Evolutionary conservation across 108 stramenopile species (phyloP).

Genomic region (Pseudonitzschia multiseries): DNA sequence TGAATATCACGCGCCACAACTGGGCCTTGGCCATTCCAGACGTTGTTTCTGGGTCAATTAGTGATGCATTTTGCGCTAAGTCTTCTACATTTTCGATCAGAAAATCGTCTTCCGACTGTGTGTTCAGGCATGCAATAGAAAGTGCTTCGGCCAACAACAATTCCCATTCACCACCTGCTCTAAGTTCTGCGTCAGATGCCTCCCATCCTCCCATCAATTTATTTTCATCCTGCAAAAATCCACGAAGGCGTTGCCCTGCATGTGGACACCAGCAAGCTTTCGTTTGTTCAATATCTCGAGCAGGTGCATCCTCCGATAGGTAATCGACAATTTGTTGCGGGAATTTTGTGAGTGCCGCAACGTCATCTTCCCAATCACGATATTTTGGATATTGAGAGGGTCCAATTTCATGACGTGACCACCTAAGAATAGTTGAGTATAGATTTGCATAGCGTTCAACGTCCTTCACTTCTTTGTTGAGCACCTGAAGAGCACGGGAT

Average conservation of each 20-base stretch:
- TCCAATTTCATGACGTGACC: conserved; percentile 25
- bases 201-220: conserved; percentile 32
- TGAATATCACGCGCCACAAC: conserved; percentile 48
- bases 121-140: conserved; percentile 37
- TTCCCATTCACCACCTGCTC: conserved; percentile 83
- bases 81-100: conserved; percentile 16
- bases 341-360: conserved; percentile 24
- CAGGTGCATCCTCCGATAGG: conserved; percentile 7
- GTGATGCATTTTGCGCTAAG: neutral
- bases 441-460: conserved; percentile 6
- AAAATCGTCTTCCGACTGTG: conserved; percentile 6
- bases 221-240: conserved; percentile 38
- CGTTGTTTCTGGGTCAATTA: neutral
- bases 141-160: conserved; percentile 55
- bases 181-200: conserved; percentile 43
- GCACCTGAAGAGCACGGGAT: conserved; percentile 1
- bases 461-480: conserved; percentile 20
- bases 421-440: conserved; percentile 15
- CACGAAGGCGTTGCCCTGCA: conserved; percentile 47
- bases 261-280: conserved; percentile 45
- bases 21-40: conserved; percentile 35
- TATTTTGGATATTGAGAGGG: conserved; percentile 22
- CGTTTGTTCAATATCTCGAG: conserved; percentile 18
- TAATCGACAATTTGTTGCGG: conserved; percentile 15
- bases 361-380: conserved; percentile 36